Base-by-base conservation (phyloP, 2,329 filamentous ascomycete genomes). In the Exophiala sideris region DNA sequence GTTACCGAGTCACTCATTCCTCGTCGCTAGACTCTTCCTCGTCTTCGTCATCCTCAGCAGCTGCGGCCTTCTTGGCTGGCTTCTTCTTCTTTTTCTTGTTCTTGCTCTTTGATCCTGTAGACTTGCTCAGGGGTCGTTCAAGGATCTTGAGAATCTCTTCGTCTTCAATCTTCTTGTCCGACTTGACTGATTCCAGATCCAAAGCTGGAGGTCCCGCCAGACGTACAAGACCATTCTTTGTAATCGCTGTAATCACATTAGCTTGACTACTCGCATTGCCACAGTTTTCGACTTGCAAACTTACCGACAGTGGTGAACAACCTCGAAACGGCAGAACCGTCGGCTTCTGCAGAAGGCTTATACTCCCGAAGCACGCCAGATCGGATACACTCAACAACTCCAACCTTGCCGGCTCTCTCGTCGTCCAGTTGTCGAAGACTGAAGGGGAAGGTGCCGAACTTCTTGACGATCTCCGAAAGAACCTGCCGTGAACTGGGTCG, bases 391-490 rank as follows among this genome's bases (percentile, higher is more conserved):
- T 99, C 94, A 55, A 97, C 88, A 54, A 97, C 88, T 68, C 94
- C 94, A 76, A 94, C 87, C 87, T 97, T 88, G 56, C 90, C 94
- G 62, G 91, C 86, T 69, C 92, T 87, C 82, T 99, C 94, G 67
- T 97, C 92, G 60, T 96, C 92, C 59, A 99, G 83, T 78, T 99
- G 94, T 69, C 94, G 84, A 78, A 97, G 81, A 76, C 89, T 95
- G 84, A 99, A 99, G 66, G 94, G 94, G 82, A 99, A 99, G 59
- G 84, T 90, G 62, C 92, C 91, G 69, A 97, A 99, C 79, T 92
- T 96, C 85, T 92, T 95, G 72, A 95, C 87, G 58, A 96, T 87
- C 77, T 97, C 94, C 44, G 91, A 95, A 49, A 97, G 81, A 46
- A 92, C 87, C 75, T 95, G 89, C 70, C 92, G 85, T 48, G 92